Percentiles rank a stretch among this genome's conserved stretches.
Conservation (phyloP, 352 stramenopile species). For the Pythium dissimile region DNA sequence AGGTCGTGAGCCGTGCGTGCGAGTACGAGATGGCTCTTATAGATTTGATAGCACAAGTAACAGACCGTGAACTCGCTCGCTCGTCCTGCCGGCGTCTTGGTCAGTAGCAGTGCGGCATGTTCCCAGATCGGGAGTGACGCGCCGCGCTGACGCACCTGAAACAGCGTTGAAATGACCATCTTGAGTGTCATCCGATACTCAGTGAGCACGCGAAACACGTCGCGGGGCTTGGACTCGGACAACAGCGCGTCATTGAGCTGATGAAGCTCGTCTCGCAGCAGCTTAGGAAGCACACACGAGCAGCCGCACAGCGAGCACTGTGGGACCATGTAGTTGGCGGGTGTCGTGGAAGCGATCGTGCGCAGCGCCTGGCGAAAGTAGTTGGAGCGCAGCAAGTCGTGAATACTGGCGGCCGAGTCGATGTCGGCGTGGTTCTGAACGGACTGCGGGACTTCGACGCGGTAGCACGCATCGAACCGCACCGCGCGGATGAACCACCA, state of each 20-base stretch:
- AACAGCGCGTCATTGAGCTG: constrained; percentile 19
- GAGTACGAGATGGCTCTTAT: constrained; percentile 63
- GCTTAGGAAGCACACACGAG: constrained; percentile 42
- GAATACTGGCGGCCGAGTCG: constrained; percentile 26
- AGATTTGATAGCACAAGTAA: constrained; percentile 72
- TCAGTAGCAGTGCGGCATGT: constrained; percentile 35
- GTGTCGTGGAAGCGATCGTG: not conserved
- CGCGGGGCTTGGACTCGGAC: constrained; percentile 12
- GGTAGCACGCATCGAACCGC: constrained; percentile 44
- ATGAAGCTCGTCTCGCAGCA: constrained; percentile 39
- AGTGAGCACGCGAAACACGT: constrained; percentile 31
- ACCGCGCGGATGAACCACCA: constrained; percentile 77
- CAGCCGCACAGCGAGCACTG: constrained; percentile 60
- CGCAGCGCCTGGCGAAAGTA: constrained; percentile 29
- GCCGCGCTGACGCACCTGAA: constrained; percentile 58
- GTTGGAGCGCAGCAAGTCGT: constrained; percentile 40
- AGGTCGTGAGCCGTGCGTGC: constrained; percentile 44
- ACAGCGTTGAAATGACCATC: constrained; percentile 72
- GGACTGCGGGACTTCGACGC: constrained; percentile 25
- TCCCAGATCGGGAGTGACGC: constrained; percentile 57
- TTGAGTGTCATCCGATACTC: constrained; percentile 79
- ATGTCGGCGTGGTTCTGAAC: constrained; percentile 18
- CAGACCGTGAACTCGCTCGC: constrained; percentile 63
- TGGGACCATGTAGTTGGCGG: constrained; percentile 19
- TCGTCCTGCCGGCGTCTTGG: constrained; percentile 28